Percentiles rank a stretch among this genome's conserved stretches.
Evolutionary conservation across 352 stramenopile genomes (phyloP).

Genomic region (Pythium coloratum): DNA sequence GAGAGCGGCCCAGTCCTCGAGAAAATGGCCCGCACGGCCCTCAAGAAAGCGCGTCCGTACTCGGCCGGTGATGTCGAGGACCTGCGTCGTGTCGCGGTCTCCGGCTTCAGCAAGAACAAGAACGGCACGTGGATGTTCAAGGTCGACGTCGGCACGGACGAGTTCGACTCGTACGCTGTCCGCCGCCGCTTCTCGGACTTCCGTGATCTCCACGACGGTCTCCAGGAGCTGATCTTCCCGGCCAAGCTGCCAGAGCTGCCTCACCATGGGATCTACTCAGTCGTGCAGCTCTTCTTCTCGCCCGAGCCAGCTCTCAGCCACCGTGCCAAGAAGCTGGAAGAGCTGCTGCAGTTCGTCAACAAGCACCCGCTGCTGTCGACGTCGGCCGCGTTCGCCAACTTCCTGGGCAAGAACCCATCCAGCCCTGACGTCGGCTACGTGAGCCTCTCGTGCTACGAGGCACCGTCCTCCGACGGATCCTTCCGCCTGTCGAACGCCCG

Average conservation of each 20-base stretch:
- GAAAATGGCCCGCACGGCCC: constrained; percentile 28
- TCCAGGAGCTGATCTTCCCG: constrained; percentile 36
- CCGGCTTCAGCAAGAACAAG: constrained; percentile 59
- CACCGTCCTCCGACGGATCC: constrained; percentile 41
- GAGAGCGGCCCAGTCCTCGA: constrained; percentile 55
- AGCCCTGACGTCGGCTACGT: constrained; percentile 66
- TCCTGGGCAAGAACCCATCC: constrained; percentile 75
- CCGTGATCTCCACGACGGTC: constrained; percentile 59
- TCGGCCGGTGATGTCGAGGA: constrained; percentile 56
- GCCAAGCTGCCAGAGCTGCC: constrained; percentile 46
- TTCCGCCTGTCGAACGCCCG: constrained; percentile 23
- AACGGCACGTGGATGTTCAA: constrained; percentile 80
- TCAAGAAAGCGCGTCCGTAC: constrained; percentile 41
- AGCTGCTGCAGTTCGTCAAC: constrained; percentile 61
- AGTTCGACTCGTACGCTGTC: constrained; percentile 62
- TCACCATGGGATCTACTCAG: constrained; percentile 61
- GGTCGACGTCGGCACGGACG: constrained; percentile 58
- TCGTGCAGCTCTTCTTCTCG: constrained; percentile 68
- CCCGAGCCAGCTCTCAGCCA: constrained; percentile 55
- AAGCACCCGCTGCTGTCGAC: constrained; percentile 48
- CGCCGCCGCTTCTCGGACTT: constrained; percentile 78
- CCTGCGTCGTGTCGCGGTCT: constrained; percentile 57
- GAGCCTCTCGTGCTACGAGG: constrained; percentile 69
- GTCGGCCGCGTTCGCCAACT: constrained; percentile 46
- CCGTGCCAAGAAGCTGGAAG: constrained; percentile 53